Evolutionary conservation across 805 yeast species (phyloP), one percentile per base, ranked within the genome.

Genomic region (Candida chilensis): DNA sequence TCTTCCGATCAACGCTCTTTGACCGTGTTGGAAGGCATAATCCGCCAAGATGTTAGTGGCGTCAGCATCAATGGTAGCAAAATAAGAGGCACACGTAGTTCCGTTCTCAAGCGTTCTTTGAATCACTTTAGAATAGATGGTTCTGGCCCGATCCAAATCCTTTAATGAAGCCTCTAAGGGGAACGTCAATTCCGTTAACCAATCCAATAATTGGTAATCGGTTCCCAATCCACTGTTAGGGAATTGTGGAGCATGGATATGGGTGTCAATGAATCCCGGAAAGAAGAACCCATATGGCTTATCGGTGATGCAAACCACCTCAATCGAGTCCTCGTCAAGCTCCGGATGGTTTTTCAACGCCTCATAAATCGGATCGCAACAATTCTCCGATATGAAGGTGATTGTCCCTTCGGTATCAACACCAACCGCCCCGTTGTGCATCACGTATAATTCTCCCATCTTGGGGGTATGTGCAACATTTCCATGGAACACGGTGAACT

Each of bases 41-140:
- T 79, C 81, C 2, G 94, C 95, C 44, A 92, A 69, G 21, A 79
- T 42, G 30, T 78, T 78, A 2, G 96, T 71, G 3, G 95, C 77
- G 5, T 70, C 72, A 0, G 78, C 61, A 47, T 90, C 94, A 27
- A 85, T 78, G 0, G 97, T 87, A 4, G 96, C 90, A 51, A 77
- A 92, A 57, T 92, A 92, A 0, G 94, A 69, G 0, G 95, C 95
- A 33, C 90, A 77, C 1, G 98, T 92, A 1, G 97, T 92, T 14
- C 98, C 98, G 47, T 77, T 65, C 3, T 50, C 45, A 38, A 92
- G 57, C 0, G 96, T 84, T 33, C 80, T 73, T 3, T 55, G 44
- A n/a, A 92, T 73, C 4, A 81, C 82, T 40, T 67, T 70, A 10
- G 65, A 40, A 50, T 90, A 92, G 2, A 88, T 77, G 5, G 60